Evolutionary conservation across 2,329 filamentous ascomycete species (phyloP).

Genomic region (Penicillium sp.): DNA sequence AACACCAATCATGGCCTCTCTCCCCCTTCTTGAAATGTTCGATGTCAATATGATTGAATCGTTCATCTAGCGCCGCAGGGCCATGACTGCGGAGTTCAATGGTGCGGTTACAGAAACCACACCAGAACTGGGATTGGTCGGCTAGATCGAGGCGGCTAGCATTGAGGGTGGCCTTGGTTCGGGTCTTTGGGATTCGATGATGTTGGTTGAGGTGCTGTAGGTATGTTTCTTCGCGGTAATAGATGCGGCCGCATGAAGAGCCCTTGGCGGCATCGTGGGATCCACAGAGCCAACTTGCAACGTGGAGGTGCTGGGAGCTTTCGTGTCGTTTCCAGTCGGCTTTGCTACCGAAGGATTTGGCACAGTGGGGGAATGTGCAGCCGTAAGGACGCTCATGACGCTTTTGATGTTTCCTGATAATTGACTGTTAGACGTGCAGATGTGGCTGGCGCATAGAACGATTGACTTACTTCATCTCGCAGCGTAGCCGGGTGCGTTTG

Average conservation of each 20-base stretch:
- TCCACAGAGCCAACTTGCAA: constrained; percentile 71
- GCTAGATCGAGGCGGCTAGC: constrained; percentile 63
- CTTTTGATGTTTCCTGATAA: constrained; percentile 73
- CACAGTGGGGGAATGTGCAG: constrained; percentile 70
- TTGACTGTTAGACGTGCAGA: neutral
- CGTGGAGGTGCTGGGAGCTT: constrained; percentile 70
- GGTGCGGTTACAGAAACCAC: constrained; percentile 70
- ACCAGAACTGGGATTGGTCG: constrained; percentile 72
- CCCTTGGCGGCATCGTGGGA: constrained; percentile 31
- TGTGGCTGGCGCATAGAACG: neutral
- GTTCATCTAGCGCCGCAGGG: constrained; percentile 57
- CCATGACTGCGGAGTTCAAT: constrained; percentile 53
- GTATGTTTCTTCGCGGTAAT: constrained; percentile 59
- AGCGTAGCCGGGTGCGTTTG: constrained; percentile 32
- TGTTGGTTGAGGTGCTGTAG: constrained; percentile 60
- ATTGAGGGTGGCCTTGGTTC: neutral
- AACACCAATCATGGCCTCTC: constrained; percentile 35
- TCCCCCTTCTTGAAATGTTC: constrained; percentile 44
- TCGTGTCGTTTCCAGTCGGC: constrained; percentile 95
- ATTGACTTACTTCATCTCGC: constrained; percentile 38
- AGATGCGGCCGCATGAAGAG: constrained; percentile 56
- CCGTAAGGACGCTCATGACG: constrained; percentile 78
- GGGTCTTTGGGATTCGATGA: constrained; percentile 8
- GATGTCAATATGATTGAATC: constrained; percentile 72
- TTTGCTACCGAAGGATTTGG: constrained; percentile 81